Evolutionary conservation across 768 basidiomycete genomes (phyloP), one percentile per base, ranked within the genome.

Genomic region (Leucocoprinus leucothites): DNA sequence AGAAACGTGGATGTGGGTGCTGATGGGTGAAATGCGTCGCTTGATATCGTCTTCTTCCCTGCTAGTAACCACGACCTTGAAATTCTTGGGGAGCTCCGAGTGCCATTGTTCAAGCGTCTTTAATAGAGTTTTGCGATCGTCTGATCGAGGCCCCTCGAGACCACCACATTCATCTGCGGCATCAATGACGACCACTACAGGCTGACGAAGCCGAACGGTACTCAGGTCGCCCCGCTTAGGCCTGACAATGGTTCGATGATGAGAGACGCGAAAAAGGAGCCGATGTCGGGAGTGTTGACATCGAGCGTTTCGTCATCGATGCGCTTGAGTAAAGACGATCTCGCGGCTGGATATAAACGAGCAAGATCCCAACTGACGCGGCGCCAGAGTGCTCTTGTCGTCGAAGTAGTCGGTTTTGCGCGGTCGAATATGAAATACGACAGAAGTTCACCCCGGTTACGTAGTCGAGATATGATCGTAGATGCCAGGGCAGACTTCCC

Each of bases 161-260:
- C 63, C 62, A 14, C 66, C 65, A 54, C 65, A 68, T 49, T 70
- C 67, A 44, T 71, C 70, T 42, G 67, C 38, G 3, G 69, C 70
- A 55, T 71, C 70, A 40, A 71, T 58, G 5, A 70, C 61, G 22
- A 65, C 58, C 1, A 60, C 58, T n/a, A 57, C 41, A 16, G 57
- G 41, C 11, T 48, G 47, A 16, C 8, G 19, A 1, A 57, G 55
- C 16, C 56, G 52, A 13, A 56, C 51, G 6, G 11, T 31, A 31
- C 31, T 31, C n/a, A n/a, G n/a, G n/a, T n/a, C n/a, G 31, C 11
- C 31, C 31, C 6, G 11, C 31, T 5, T 5, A 50, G 51, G 21
- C n/a, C 49, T 16, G 21, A 53, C 45, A 65, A 48, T 8, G 65
- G 60, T 31, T 60, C 62, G 41, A 61, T 49, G 21, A 68, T 61